Evolutionary conservation across 441 rosid species (phyloP).

Genomic region (Adansonia gregorii): DNA sequence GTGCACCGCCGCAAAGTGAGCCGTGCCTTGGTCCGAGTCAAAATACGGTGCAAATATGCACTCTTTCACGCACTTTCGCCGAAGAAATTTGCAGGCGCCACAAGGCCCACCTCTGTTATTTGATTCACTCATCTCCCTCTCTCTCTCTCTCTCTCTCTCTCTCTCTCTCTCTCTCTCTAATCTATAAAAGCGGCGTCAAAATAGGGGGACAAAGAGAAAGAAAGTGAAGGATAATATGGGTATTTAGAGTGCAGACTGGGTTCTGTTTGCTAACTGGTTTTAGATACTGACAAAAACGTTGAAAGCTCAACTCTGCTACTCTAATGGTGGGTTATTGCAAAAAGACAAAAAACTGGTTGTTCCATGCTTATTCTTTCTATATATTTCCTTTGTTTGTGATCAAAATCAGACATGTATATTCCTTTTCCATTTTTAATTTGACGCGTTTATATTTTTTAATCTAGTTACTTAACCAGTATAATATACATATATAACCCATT

Average conservation of each 20-base stretch:
- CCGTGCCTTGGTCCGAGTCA: conserved; percentile 76
- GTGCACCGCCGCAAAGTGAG: conserved; percentile 81
- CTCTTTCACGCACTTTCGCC: conserved; percentile 71
- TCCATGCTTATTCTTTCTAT: background rate
- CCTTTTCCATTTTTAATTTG: background rate
- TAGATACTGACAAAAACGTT: background rate
- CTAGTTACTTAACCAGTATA: background rate
- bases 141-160: background rate
- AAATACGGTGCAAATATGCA: conserved; percentile 86
- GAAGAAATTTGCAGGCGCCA: conserved; percentile 82
- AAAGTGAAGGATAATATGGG: background rate
- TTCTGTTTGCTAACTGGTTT: conserved; percentile 16
- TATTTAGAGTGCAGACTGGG: conserved; percentile 22
- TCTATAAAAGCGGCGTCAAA: no score
- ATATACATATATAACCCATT: background rate
- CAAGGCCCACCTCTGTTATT: conserved; percentile 64
- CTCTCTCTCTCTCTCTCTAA: background rate
- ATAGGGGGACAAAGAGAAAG: background rate
- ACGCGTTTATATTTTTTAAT: background rate
- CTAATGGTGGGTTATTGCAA: conserved; percentile 31
- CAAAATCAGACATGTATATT: background rate
- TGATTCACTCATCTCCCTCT: conserved; percentile 33
- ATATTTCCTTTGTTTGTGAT: background rate
- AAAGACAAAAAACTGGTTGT: background rate
- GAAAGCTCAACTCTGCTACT: conserved; percentile 19